phyloP scores from a whole-genome alignment of 148 eudicot genomes.

The Arctostaphylos glauca region DNA sequence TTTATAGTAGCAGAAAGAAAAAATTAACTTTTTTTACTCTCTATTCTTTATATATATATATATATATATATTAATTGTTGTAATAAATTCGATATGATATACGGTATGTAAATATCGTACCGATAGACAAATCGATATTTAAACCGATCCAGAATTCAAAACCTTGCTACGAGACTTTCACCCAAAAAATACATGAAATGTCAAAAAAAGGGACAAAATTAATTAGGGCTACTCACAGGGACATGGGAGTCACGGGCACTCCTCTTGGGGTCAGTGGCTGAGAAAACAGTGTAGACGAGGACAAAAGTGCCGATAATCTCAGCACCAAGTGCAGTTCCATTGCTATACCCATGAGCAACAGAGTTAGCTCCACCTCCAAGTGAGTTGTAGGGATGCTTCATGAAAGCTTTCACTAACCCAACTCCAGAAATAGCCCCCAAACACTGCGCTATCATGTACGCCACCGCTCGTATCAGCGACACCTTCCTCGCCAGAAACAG shows the following conservation, averaged over 20 bases:
- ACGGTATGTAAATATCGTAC: no score
- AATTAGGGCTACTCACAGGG: constrained; percentile 24
- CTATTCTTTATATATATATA: no score
- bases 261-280: constrained; percentile 41
- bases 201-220: background rate
- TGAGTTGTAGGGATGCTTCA: constrained; percentile 27
- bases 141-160: no score
- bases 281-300: constrained; percentile 6
- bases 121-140: no score
- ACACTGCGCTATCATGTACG: constrained; percentile 33
- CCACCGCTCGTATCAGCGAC: constrained; percentile 25
- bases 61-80: no score
- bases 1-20: no score
- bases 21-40: no score
- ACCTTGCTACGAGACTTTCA: no score
- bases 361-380: constrained; percentile 33
- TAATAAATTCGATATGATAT: no score
- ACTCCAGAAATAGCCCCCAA: constrained; percentile 38
- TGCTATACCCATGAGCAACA: constrained; percentile 28
- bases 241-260: constrained; percentile 41
- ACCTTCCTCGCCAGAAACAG: constrained; percentile 37
- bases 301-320: no score
- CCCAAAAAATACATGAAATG: background rate
- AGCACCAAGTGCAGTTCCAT: constrained; percentile 23
- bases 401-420: constrained; percentile 35